Evolutionary conservation across 2,329 filamentous ascomycete genomes (phyloP), one percentile per base, ranked within the genome.

Genomic region (Fusarium verticillioides): DNA sequence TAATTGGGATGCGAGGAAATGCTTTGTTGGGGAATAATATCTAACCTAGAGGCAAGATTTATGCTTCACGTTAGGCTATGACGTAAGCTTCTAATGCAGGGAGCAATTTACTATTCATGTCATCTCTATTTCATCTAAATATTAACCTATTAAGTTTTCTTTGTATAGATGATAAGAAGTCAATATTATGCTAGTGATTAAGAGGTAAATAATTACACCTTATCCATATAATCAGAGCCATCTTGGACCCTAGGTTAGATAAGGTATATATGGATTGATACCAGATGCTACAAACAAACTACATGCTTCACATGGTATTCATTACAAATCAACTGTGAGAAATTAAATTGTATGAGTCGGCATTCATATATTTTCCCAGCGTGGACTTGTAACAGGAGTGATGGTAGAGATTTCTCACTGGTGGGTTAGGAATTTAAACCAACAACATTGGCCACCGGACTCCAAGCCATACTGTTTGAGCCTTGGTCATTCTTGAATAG

Each of bases 261-360:
- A 12, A 15, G 9, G 8, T n/a, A 19, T 23, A 23, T 23, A 26
- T 30, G 7, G 26, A 30, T 49, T 7, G 21, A n/a, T 18, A 30
- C 28, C 46, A 12, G 28, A n/a, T n/a, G 9, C 21, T 18, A 32
- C 18, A 28, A 9, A 5, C 18, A 46, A 28, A 21, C 18, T 28
- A 21, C 10, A n/a, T 49, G 7, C 28, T n/a, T 19, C 23, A 11
- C 23, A 19, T 49, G 28, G 16, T 5, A 23, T 34, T 5, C 11
- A 19, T 13, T 13, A 5, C 5, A 23, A 50, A 11, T 2, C 10
- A 4, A 34, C 8, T 19, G 8, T 8, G 2, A 50, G 8, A 18
- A 34, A 34, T 1, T 9, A 13, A 34, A 19, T 23, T 1, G 15
- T 5, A 13, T 10, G 18, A 23, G 10, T 32, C 10, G 15, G 1